These are phyloP conservation scores for Populus tremula DNA, from an alignment of 345 rosid species.

Conservation along the genomic window DNA sequence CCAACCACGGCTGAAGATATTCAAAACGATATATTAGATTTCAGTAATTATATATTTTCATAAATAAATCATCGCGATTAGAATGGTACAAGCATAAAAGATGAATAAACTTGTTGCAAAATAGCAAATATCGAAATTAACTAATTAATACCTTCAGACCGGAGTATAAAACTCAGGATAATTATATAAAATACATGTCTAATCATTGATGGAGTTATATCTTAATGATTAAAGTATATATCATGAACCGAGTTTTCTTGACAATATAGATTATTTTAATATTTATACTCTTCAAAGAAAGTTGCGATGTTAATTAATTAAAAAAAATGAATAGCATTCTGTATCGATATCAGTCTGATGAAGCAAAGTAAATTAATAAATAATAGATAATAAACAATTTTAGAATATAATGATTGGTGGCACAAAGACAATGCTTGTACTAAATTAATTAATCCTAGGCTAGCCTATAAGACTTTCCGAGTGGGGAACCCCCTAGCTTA, in stretches of 20 bases:
- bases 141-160: too few relatives aligned
- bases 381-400: not conserved
- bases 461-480: not conserved
- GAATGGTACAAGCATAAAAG: not conserved
- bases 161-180: not conserved
- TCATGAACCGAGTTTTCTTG: not conserved
- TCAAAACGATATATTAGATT: not conserved
- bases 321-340: too few relatives aligned
- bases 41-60: not conserved
- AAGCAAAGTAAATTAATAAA: not conserved
- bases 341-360: too few relatives aligned
- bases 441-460: not conserved
- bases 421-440: not conserved
- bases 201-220: not conserved
- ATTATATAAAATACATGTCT: not conserved
- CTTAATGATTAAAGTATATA: not conserved
- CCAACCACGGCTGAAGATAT: constrained; percentile 43
- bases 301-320: not conserved
- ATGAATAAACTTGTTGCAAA: too few relatives aligned
- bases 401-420: not conserved
- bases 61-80: not conserved
- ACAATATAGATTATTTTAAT: not conserved
- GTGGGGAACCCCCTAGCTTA: not conserved
- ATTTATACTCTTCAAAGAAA: not conserved
- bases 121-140: too few relatives aligned